Conservation (phyloP, 2,329 filamentous ascomycete genomes). For the Venturia pyrina region DNA sequence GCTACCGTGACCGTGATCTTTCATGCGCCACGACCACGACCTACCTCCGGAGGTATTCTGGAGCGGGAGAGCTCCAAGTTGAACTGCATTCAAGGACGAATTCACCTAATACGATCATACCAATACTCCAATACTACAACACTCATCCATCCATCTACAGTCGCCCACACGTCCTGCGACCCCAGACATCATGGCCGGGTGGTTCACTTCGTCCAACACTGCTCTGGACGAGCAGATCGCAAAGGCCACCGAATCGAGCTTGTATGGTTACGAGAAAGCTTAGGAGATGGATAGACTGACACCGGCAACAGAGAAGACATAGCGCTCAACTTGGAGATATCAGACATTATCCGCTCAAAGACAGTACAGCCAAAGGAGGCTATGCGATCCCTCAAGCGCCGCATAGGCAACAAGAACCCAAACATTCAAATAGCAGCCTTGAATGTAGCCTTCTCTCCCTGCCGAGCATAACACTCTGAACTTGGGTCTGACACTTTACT, state of each 20-base stretch:
- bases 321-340: conserved; percentile 93
- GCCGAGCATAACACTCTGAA: background rate
- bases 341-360: conserved; percentile 93
- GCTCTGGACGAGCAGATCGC: conserved; percentile 97
- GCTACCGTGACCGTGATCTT: background rate
- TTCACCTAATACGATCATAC: background rate
- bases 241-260: conserved; percentile 83
- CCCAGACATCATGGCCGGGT: conserved; percentile 65
- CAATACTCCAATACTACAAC: background rate
- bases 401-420: conserved; percentile 95
- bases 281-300: conserved; percentile 15
- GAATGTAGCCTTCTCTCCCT: conserved; percentile 49
- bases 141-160: background rate
- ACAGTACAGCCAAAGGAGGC: conserved; percentile 95
- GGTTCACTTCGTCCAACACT: conserved; percentile 84
- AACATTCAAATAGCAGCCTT: conserved; percentile 94
- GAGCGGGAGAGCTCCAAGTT: background rate
- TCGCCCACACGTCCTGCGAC: background rate
- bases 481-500: conserved; percentile 15
- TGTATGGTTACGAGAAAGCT: conserved; percentile 48
- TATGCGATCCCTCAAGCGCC: conserved; percentile 89
- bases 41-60: no score
- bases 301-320: conserved; percentile 68
- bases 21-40: background rate
- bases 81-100: background rate